Conservation (phyloP, 768 basidiomycete species). For the Russula sp. region DNA sequence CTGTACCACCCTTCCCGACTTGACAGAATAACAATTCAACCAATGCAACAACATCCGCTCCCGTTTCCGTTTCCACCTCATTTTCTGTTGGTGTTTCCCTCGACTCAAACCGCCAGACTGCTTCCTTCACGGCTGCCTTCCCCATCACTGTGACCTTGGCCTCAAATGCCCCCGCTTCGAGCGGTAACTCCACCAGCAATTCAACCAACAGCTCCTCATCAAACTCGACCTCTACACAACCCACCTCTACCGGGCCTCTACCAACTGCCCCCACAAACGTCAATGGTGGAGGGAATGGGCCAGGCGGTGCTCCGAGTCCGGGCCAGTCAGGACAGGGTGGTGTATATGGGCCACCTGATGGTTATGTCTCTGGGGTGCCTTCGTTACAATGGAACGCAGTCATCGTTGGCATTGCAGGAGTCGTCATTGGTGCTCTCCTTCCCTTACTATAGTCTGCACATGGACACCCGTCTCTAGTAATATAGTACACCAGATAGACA, state of each 20-base stretch:
- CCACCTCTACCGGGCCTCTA: slow-evolving; percentile 38
- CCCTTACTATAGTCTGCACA: slow-evolving; percentile 15
- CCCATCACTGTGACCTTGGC: slow-evolving; percentile 47
- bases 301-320: slow-evolving; percentile 52
- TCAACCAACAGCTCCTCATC: slow-evolving; percentile 22
- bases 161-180: slow-evolving; percentile 23
- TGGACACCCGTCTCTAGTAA: neutral
- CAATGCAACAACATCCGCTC: neutral
- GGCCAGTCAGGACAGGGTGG: slow-evolving; percentile 41
- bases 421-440: slow-evolving; percentile 26
- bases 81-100: slow-evolving; percentile 31
- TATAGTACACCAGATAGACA: slow-evolving; percentile 11
- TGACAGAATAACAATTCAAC: slow-evolving; percentile 15
- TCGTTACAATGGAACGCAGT: slow-evolving; percentile 40
- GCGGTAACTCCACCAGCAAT: slow-evolving; percentile 18
- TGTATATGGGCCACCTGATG: slow-evolving; percentile 59
- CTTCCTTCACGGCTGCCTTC: slow-evolving; percentile 35
- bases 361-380: slow-evolving; percentile 52
- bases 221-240: slow-evolving; percentile 29
- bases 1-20: neutral
- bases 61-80: slow-evolving; percentile 21
- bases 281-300: slow-evolving; percentile 41
- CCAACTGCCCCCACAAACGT: slow-evolving; percentile 55
- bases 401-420: slow-evolving; percentile 37
- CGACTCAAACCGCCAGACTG: slow-evolving; percentile 35